phyloP scores from a whole-genome alignment of 352 stramenopile species.

The Pythium scleroteichum region DNA sequence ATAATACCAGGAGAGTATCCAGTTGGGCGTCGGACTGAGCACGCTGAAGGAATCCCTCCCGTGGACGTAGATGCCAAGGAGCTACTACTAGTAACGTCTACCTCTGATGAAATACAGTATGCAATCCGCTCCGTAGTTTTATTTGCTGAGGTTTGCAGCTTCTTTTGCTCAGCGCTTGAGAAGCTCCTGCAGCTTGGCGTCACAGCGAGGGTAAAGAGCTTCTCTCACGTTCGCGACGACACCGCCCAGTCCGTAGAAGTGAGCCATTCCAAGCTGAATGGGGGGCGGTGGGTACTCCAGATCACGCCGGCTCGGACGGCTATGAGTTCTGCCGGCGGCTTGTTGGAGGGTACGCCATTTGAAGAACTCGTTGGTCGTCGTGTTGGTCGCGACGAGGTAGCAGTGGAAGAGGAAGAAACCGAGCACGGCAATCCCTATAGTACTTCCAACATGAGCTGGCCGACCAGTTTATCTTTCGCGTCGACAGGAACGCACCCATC shows the following conservation, averaged over 20 bases:
- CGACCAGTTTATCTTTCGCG: neutral
- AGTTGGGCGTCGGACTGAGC: no score
- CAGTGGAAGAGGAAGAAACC: conserved; percentile 56
- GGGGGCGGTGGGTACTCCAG: neutral
- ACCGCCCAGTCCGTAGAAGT: conserved; percentile 21
- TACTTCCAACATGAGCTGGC: neutral
- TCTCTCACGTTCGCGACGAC: conserved; percentile 19
- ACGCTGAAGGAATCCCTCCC: no score
- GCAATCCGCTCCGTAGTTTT: neutral
- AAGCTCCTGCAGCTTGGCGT: conserved; percentile 15
- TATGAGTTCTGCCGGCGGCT: neutral
- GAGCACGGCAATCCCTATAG: conserved; percentile 38
- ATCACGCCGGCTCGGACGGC: neutral
- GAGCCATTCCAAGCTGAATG: neutral
- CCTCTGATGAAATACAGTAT: neutral
- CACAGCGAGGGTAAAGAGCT: conserved; percentile 20
- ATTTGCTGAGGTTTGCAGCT: neutral
- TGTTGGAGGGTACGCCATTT: conserved; percentile 41
- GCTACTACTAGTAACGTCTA: no score
- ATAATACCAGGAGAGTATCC: no score
- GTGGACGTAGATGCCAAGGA: no score
- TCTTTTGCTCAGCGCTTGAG: neutral
- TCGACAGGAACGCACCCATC: conserved; percentile 40
- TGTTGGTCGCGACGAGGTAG: conserved; percentile 53
- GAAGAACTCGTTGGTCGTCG: conserved; percentile 79